Conservation (phyloP, 371 early-diverging fungal genomes). For the Mucor lusitanicus region DNA sequence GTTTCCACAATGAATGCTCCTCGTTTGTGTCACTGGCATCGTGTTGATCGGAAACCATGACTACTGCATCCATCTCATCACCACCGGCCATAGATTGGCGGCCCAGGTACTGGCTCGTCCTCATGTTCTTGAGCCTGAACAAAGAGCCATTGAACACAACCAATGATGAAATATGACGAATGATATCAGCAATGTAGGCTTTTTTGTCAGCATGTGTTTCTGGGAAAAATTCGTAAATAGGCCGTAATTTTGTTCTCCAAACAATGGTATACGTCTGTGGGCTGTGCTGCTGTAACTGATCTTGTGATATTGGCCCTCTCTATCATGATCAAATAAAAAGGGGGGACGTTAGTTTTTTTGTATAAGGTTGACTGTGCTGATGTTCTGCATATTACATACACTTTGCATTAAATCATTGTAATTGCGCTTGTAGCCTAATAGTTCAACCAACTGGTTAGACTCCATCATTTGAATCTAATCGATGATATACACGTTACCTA, state of each 20-base stretch:
- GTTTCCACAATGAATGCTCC: not conserved
- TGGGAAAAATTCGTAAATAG: slow-evolving; percentile 17
- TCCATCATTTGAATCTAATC: not conserved
- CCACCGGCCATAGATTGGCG: not conserved
- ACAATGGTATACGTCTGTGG: slow-evolving; percentile 2
- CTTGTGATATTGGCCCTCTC: not conserved
- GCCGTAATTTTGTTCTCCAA: slow-evolving; percentile 8
- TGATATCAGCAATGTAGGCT: slow-evolving; percentile 5
- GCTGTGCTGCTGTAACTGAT: not conserved
- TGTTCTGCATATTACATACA: not conserved
- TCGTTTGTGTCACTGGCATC: not conserved
- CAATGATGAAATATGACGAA: not conserved
- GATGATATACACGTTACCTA: slow-evolving; percentile 1
- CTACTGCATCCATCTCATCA: not conserved
- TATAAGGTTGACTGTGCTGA: not conserved
- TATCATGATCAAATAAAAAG: not conserved
- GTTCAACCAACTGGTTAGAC: not conserved
- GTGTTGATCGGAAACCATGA: not conserved
- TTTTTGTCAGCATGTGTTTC: not conserved
- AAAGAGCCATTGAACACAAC: not conserved
- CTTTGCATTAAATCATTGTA: not conserved
- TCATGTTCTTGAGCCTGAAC: slow-evolving; percentile 1
- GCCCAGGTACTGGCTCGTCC: not conserved
- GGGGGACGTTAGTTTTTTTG: not conserved
- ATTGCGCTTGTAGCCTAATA: not conserved